A percentile compares a stretch with the other conserved stretches of the same genome.
Conservation (phyloP, 169 alveolate genomes). For the Cryptosporidium baileyi region DNA sequence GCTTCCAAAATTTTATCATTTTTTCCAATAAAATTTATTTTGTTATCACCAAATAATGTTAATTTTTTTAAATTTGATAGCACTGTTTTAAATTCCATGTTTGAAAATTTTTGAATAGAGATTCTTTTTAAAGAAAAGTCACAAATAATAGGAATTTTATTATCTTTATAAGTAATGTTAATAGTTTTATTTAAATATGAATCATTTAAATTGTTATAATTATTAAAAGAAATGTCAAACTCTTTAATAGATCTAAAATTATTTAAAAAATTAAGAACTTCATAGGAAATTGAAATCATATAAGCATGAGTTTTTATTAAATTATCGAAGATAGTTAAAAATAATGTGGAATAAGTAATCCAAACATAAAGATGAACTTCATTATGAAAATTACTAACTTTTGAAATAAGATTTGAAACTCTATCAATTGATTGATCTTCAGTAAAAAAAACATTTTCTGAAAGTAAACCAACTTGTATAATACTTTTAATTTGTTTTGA, state of each 20-base stretch:
- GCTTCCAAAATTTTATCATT: background rate
- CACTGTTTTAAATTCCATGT: background rate
- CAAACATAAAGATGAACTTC: constrained; percentile 12
- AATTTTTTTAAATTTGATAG: background rate
- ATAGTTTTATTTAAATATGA: background rate
- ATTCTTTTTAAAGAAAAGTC: constrained; percentile 2
- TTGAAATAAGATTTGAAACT: constrained; percentile 5
- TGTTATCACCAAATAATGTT: background rate
- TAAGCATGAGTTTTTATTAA: constrained; percentile 17
- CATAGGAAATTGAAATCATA: background rate
- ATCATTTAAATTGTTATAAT: background rate
- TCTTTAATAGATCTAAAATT: background rate
- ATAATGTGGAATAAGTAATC: constrained; percentile 25
- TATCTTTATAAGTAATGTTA: background rate
- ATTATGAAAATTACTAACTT: constrained; percentile 10
- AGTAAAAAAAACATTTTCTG: constrained; percentile 39
- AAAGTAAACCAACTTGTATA: constrained; percentile 21
- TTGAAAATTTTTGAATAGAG: background rate
- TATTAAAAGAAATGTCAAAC: background rate
- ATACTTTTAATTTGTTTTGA: constrained; percentile 33
- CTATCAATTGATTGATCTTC: background rate
- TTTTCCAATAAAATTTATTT: background rate
- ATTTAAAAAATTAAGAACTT: constrained; percentile 3
- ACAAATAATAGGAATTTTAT: constrained; percentile 20
- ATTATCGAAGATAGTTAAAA: background rate